These are phyloP conservation scores for Tilletia caries DNA, from an alignment of 1,284 basidiomycete species.

Conservation along the genomic window DNA sequence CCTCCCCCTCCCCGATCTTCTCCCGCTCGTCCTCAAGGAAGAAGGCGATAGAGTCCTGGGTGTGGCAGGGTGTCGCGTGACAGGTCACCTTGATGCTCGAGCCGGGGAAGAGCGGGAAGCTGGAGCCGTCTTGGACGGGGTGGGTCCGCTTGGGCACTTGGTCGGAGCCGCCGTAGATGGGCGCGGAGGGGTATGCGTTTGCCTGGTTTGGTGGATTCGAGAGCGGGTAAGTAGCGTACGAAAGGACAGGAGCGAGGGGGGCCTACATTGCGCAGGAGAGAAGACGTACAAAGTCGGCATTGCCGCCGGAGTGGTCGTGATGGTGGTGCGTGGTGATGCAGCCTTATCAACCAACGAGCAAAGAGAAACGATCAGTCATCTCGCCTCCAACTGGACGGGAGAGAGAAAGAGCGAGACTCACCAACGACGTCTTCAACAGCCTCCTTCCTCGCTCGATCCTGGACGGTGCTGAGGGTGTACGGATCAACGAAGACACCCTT, in stretches of 20 bases:
- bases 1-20: slow-evolving; percentile 60
- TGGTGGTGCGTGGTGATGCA: slow-evolving; percentile 52
- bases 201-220: not conserved
- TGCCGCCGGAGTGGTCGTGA: slow-evolving; percentile 81
- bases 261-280: too few species aligned
- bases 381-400: not conserved
- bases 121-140: slow-evolving; percentile 60
- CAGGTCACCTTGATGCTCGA: slow-evolving; percentile 31
- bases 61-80: slow-evolving; percentile 89
- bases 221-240: not conserved
- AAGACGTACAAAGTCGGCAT: slow-evolving; percentile 59
- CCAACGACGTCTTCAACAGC: slow-evolving; percentile 61
- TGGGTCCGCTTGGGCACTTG: slow-evolving; percentile 68
- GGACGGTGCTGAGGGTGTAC: slow-evolving; percentile 74
- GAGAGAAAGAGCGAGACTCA: not conserved
- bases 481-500: slow-evolving; percentile 62
- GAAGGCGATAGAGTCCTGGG: slow-evolving; percentile 92
- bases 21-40: slow-evolving; percentile 63
- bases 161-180: slow-evolving; percentile 80
- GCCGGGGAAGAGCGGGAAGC: slow-evolving; percentile 28
- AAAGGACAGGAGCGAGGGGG: not conserved
- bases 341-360: slow-evolving; percentile 5
- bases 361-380: not conserved
- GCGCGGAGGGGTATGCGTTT: slow-evolving; percentile 62
- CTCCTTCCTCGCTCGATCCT: slow-evolving; percentile 65